These are phyloP conservation scores for Lodderomyces beijingensis DNA, from an alignment of 1,139 yeast species.

Conservation along the genomic window DNA sequence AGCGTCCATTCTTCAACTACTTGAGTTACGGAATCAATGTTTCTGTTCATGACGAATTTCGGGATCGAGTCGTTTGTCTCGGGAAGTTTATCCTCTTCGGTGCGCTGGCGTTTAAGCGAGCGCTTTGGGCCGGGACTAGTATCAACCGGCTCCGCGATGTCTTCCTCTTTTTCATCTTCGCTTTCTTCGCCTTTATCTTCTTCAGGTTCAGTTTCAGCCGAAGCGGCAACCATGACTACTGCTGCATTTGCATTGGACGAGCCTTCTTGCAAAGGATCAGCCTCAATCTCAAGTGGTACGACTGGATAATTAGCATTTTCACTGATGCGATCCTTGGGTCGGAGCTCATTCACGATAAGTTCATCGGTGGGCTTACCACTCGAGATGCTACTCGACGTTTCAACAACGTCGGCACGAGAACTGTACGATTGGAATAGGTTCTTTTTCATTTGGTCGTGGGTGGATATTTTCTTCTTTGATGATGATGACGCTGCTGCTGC, in stretches of 20 bases:
- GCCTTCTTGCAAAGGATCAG: no score
- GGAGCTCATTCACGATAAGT: background rate
- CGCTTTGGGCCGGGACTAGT: background rate
- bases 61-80: slow-evolving; percentile 10
- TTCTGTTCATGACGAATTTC: slow-evolving; percentile 12
- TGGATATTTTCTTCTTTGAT: background rate
- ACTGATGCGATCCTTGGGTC: no score
- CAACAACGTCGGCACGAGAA: slow-evolving; percentile 28
- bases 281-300: no score
- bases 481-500: background rate
- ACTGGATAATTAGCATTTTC: no score
- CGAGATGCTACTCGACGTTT: slow-evolving; percentile 32
- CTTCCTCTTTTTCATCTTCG: slow-evolving; percentile 17
- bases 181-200: slow-evolving; percentile 1
- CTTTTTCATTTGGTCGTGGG: no score
- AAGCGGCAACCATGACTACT: no score
- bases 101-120: background rate
- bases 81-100: slow-evolving; percentile 6
- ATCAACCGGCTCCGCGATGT: slow-evolving; percentile 18
- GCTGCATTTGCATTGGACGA: no score
- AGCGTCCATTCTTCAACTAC: slow-evolving; percentile 14
- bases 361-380: slow-evolving; percentile 15
- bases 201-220: no score
- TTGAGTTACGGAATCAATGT: slow-evolving; percentile 13
- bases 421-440: slow-evolving; percentile 5